Evolutionary conservation across 208 protist species (phyloP).

Genomic region (Blechomonas ayalai): DNA sequence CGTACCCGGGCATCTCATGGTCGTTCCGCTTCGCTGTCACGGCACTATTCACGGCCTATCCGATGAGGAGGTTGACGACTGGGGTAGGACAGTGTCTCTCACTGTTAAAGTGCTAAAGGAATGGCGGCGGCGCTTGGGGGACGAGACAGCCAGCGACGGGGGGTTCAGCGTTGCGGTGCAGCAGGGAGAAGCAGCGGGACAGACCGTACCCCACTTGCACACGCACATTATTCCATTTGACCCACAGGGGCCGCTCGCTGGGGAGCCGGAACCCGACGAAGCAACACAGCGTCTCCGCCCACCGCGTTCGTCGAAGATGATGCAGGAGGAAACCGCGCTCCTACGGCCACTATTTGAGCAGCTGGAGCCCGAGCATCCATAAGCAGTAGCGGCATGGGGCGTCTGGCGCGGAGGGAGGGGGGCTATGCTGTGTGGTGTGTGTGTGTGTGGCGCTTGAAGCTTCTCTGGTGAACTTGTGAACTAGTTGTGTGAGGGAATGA

Average conservation of each 20-base stretch:
- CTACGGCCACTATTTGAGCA: conserved; percentile 33
- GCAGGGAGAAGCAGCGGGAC: conserved; percentile 58
- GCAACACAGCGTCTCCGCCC: conserved; percentile 36
- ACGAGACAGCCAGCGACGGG: neutral
- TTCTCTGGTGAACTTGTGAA: too few species aligned
- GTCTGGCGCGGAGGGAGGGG: neutral
- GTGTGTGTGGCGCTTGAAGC: too few species aligned
- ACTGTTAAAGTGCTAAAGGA: conserved; percentile 53
- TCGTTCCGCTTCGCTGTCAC: conserved; percentile 74
- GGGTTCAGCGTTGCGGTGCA: conserved; percentile 78
- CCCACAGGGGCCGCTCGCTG: conserved; percentile 44
- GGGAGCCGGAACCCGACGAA: conserved; percentile 61
- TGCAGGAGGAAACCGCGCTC: conserved; percentile 46
- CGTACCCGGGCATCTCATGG: conserved; percentile 68
- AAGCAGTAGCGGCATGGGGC: neutral
- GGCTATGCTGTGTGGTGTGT: too few species aligned
- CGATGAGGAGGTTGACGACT: conserved; percentile 67
- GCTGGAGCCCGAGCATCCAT: neutral
- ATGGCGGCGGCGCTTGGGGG: neutral
- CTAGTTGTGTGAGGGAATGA: too few species aligned
- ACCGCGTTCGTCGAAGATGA: conserved; percentile 35
- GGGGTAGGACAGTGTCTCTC: conserved; percentile 46
- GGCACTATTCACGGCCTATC: conserved; percentile 58
- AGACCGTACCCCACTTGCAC: conserved; percentile 80
- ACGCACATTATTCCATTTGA: conserved; percentile 83